Evolutionary conservation across 306 rosid species (phyloP).

Genomic region (Castanospermum australe): DNA sequence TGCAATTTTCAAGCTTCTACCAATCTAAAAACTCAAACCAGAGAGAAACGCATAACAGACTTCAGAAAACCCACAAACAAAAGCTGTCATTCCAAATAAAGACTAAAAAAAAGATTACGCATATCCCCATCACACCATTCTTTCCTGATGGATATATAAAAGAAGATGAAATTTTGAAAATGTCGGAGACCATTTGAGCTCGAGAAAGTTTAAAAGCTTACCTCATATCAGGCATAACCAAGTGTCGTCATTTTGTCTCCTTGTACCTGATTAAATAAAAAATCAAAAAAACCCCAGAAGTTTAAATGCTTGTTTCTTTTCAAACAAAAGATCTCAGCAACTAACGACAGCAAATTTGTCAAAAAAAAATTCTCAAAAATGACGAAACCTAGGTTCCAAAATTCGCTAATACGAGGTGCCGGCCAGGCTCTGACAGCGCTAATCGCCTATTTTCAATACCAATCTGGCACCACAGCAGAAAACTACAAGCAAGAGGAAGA

Average conservation of each 20-base stretch:
- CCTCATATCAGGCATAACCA: too few species aligned
- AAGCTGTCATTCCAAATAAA: too few species aligned
- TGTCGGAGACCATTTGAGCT: neutral
- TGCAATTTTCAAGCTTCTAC: conserved; percentile 46
- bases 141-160: neutral
- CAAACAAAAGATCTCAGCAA: conserved; percentile 26
- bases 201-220: too few species aligned
- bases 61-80: too few species aligned
- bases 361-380: neutral
- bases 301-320: neutral
- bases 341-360: conserved; percentile 11
- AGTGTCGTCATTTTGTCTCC: conserved; percentile 47
- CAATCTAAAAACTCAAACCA: conserved; percentile 34
- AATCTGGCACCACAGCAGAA: too few species aligned
- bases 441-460: too few species aligned
- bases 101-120: neutral
- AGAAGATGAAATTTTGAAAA: neutral
- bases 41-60: too few species aligned
- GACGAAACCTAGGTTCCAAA: conserved; percentile 20
- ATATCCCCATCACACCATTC: neutral
- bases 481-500: too few species aligned
- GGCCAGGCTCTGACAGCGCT: too few species aligned
- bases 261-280: conserved; percentile 37
- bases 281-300: conserved; percentile 30
- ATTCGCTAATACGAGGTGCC: conserved; percentile 3